These are phyloP conservation scores for Neospora caninum DNA, from an alignment of 169 alveolate species.

Conservation along the genomic window DNA sequence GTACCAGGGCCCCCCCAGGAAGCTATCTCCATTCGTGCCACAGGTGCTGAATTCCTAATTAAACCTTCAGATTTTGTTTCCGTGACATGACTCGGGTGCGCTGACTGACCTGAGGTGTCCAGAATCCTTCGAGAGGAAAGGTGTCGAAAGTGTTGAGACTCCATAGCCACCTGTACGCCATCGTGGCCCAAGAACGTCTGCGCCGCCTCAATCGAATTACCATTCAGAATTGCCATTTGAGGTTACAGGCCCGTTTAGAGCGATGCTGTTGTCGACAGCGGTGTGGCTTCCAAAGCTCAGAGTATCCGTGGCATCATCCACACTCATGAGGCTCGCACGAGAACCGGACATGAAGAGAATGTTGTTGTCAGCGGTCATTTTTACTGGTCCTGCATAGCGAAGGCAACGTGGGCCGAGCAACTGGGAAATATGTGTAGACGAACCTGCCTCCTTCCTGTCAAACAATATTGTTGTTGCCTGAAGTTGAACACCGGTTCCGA, in stretches of 20 bases:
- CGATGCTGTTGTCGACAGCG: not conserved
- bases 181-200: not conserved
- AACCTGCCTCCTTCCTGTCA: constrained; percentile 27
- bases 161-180: constrained; percentile 36
- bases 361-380: not conserved
- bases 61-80: not conserved
- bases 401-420: not conserved
- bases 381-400: not conserved
- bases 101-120: constrained; percentile 36
- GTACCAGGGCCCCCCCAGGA: constrained; percentile 67
- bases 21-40: constrained; percentile 36
- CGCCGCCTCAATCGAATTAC: not conserved
- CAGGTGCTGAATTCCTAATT: constrained; percentile 44
- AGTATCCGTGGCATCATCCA: not conserved
- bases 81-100: not conserved
- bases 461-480: not conserved
- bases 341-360: not conserved
- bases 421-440: not conserved
- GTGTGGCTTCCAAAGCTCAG: not conserved
- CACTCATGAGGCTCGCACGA: constrained; percentile 1
- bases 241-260: not conserved
- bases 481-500: not conserved
- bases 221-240: constrained; percentile 4
- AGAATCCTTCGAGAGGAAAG: constrained; percentile 22
- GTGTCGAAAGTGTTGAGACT: constrained; percentile 27